phyloP scores from a whole-genome alignment of 495 filamentous ascomycete species.

The Penicillium pancosmium region DNA sequence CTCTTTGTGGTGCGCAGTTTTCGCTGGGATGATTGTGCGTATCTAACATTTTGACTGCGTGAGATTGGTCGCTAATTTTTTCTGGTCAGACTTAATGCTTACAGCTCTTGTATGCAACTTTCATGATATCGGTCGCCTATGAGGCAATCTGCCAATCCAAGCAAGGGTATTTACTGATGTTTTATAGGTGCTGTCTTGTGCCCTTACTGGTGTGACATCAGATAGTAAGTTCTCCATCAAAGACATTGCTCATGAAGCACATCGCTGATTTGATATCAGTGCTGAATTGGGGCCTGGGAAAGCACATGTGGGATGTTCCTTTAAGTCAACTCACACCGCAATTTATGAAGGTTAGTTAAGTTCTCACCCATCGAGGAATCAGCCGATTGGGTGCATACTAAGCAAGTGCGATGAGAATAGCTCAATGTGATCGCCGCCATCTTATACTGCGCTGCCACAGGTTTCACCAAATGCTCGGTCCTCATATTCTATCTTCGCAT shows the following conservation, averaged over 20 bases:
- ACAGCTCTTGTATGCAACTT: slow-evolving; percentile 31
- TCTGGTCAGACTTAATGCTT: slow-evolving; percentile 31
- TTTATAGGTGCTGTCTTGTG: slow-evolving; percentile 25
- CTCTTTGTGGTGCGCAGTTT: slow-evolving; percentile 38
- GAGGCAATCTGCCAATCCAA: background rate
- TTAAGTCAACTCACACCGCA: slow-evolving; percentile 11
- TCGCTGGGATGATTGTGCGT: slow-evolving; percentile 45
- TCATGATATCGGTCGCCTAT: background rate
- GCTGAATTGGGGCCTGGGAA: slow-evolving; percentile 35
- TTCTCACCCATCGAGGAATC: background rate
- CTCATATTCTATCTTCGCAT: slow-evolving; percentile 55
- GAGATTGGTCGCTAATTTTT: slow-evolving; percentile 8
- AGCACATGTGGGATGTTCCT: slow-evolving; percentile 37
- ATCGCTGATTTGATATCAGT: slow-evolving; percentile 14
- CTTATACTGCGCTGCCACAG: slow-evolving; percentile 41
- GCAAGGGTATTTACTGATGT: background rate
- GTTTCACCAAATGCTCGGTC: slow-evolving; percentile 45
- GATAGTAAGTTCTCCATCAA: slow-evolving; percentile 26
- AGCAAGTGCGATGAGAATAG: slow-evolving; percentile 10
- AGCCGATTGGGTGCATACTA: background rate
- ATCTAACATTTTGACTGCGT: background rate
- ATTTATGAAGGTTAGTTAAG: slow-evolving; percentile 23
- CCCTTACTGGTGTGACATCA: slow-evolving; percentile 31
- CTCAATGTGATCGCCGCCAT: slow-evolving; percentile 31
- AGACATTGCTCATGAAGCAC: background rate